phyloP scores from a whole-genome alignment of 1,139 yeast species.

The Taphrina wiesneri region DNA sequence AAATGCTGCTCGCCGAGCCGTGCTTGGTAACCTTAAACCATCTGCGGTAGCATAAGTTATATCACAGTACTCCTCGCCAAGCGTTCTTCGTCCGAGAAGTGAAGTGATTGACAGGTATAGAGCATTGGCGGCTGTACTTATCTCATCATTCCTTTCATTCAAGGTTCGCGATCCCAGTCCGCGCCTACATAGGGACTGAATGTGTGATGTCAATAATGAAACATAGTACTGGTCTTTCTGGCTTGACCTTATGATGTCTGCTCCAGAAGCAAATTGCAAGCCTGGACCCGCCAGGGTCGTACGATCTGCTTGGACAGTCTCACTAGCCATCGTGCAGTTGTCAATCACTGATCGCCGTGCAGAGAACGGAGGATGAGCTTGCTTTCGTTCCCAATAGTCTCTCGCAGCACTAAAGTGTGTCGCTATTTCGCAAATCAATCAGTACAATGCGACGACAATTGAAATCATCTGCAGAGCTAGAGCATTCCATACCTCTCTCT shows the following conservation, averaged over 20 bases:
- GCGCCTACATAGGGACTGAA: constrained; percentile 14
- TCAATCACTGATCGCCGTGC: background rate
- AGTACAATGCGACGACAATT: too few relatives aligned
- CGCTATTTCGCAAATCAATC: too few relatives aligned
- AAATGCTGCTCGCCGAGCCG: constrained; percentile 44
- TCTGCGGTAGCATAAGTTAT: constrained; percentile 62
- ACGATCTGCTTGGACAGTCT: background rate
- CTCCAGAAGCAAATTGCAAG: constrained; percentile 23
- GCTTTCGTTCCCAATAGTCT: background rate
- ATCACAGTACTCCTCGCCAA: constrained; percentile 95
- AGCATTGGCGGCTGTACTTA: constrained; percentile 60
- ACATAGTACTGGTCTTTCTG: constrained; percentile 29
- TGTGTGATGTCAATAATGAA: constrained; percentile 6
- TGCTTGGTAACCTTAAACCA: constrained; percentile 57
- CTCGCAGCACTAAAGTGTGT: too few relatives aligned
- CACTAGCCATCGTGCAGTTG: background rate
- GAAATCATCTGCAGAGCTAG: too few relatives aligned
- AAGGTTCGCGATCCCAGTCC: constrained; percentile 16
- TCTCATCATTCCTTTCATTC: constrained; percentile 46
- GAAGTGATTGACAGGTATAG: constrained; percentile 73
- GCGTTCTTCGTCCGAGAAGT: constrained; percentile 69
- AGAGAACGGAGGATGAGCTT: background rate
- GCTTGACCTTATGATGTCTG: constrained; percentile 29
- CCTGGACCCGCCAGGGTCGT: background rate
- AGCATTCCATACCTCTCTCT: too few relatives aligned